These are phyloP conservation scores for Volvariella surrecta DNA, from an alignment of 1,284 basidiomycete species.

Conservation along the genomic window DNA sequence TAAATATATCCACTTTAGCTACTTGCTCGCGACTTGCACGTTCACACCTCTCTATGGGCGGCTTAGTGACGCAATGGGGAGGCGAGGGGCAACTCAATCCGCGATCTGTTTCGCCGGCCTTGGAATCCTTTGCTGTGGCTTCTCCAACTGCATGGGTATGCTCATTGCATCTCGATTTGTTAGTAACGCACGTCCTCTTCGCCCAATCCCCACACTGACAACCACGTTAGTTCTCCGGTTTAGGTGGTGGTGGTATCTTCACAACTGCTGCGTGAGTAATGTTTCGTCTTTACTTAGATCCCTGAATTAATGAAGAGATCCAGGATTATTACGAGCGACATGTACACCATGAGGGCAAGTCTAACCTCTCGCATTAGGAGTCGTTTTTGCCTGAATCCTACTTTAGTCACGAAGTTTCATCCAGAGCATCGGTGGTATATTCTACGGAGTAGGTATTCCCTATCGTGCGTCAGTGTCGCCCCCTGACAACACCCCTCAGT, in stretches of 20 bases:
- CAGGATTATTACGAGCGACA: conserved; percentile 72
- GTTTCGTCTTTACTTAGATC: conserved; percentile 1
- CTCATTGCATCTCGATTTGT: conserved; percentile 74
- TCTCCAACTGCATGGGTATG: conserved; percentile 67
- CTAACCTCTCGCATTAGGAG: conserved; percentile 4
- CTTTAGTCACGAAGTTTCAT: conserved; percentile 59
- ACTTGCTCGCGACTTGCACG: conserved; percentile 69
- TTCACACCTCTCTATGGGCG: conserved; percentile 80
- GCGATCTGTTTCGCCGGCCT: conserved; percentile 63
- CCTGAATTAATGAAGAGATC: conserved; percentile 1
- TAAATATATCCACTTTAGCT: conserved; percentile 29
- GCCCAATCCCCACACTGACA: conserved; percentile 4
- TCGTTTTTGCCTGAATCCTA: conserved; percentile 6
- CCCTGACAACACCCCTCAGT: conserved; percentile 22
- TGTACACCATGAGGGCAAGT: conserved; percentile 66
- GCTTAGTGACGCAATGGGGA: conserved; percentile 73
- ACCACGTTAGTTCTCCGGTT: conserved; percentile 57
- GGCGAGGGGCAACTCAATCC: conserved; percentile 60
- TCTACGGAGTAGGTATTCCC: conserved; percentile 51
- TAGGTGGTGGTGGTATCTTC: conserved; percentile 73
- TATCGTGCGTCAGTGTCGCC: conserved; percentile 4
- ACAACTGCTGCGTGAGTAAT: conserved; percentile 56
- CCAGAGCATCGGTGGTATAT: conserved; percentile 64
- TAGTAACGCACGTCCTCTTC: conserved; percentile 17
- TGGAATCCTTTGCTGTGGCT: conserved; percentile 69